Conservation (phyloP, 2,329 filamentous ascomycete genomes). For the Fusarium humuli region DNA sequence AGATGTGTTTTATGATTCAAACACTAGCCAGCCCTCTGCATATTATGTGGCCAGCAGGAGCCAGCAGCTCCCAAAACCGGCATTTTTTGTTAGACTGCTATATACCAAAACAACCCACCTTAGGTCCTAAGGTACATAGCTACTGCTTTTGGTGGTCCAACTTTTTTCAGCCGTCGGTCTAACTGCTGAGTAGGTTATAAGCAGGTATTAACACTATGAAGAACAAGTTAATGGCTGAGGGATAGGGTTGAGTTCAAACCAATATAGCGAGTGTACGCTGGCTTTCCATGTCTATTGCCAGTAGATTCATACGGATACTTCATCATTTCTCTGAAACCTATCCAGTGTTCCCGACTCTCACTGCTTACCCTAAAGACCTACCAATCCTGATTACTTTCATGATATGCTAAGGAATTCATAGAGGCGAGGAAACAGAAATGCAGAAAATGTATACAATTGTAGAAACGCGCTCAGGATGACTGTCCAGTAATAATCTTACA, state of each 20-base stretch:
- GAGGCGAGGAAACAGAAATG: background rate
- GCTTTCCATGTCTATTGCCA: background rate
- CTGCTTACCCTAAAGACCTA: background rate
- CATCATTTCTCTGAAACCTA: background rate
- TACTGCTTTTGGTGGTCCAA: too few species aligned
- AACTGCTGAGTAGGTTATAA: too few species aligned
- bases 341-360: background rate
- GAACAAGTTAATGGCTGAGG: background rate
- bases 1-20: background rate
- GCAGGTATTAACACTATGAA: too few species aligned
- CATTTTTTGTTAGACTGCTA: too few species aligned
- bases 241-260: background rate
- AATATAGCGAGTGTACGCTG: background rate
- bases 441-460: background rate
- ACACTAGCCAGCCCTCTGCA: background rate
- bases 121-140: too few species aligned
- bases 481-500: slow-evolving; percentile 45
- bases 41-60: too few species aligned
- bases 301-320: background rate
- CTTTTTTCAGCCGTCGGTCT: too few species aligned
- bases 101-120: too few species aligned
- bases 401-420: background rate
- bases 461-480: slow-evolving; percentile 22
- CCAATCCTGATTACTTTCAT: background rate
- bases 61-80: too few species aligned